Conservation (phyloP, 2,329 filamentous ascomycete species). For the Ophiosphaerella herpotricha region DNA sequence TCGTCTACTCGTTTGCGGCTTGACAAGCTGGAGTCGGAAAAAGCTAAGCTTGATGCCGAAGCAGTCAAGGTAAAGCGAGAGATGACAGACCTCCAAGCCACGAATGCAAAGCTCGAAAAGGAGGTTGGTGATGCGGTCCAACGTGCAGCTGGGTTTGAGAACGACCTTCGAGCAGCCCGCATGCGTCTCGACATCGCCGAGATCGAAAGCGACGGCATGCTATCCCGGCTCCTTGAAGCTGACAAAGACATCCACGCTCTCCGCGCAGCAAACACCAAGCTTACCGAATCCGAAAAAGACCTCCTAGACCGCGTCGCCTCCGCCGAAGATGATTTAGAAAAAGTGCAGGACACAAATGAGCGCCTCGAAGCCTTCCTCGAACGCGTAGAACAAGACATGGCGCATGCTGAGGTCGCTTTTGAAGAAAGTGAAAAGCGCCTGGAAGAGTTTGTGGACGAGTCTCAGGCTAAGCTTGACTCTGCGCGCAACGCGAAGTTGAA, state of each 20-base stretch:
- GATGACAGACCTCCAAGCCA: slow-evolving; percentile 12
- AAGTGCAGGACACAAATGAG: slow-evolving; percentile 35
- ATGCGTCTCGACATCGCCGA: slow-evolving; percentile 30
- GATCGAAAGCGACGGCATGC: slow-evolving; percentile 22
- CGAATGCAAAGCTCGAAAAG: slow-evolving; percentile 17
- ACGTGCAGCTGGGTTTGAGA: slow-evolving; percentile 19
- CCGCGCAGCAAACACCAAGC: slow-evolving; percentile 29
- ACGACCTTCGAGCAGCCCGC: slow-evolving; percentile 20
- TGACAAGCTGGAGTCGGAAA: slow-evolving; percentile 21
- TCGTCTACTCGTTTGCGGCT: slow-evolving; percentile 18
- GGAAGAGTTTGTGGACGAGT: slow-evolving; percentile 31
- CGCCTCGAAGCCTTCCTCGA: slow-evolving; percentile 39
- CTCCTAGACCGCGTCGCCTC: slow-evolving; percentile 30
- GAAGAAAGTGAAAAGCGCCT: slow-evolving; percentile 37
- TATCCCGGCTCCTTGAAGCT: slow-evolving; percentile 25
- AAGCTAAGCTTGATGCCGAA: slow-evolving; percentile 20
- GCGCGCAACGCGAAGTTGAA: slow-evolving; percentile 32
- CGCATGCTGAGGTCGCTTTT: slow-evolving; percentile 33
- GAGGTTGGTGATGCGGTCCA: slow-evolving; percentile 4
- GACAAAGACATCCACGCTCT: slow-evolving; percentile 35
- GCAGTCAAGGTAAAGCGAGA: slow-evolving; percentile 19
- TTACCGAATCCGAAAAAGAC: slow-evolving; percentile 37
- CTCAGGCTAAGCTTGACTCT: slow-evolving; percentile 36
- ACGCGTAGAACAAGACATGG: slow-evolving; percentile 37
- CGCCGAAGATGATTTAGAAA: slow-evolving; percentile 39